phyloP scores from a whole-genome alignment of 352 stramenopile genomes.

The Pythium aphanidermatum region DNA sequence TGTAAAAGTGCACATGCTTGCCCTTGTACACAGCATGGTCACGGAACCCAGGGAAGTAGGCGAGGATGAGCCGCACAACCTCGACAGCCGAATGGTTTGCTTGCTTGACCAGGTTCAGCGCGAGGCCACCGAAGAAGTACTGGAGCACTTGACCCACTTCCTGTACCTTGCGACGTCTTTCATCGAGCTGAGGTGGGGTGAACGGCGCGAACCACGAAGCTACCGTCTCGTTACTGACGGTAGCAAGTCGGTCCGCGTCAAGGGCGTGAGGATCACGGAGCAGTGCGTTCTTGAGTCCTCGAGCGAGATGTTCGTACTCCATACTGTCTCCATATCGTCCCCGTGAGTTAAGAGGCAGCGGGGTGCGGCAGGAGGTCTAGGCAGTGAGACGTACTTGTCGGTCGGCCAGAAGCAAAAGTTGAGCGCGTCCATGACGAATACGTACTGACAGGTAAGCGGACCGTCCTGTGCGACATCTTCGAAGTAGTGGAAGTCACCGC shows the following conservation, averaged over 20 bases:
- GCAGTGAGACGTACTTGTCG: slow-evolving; percentile 29
- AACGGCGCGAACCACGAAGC: slow-evolving; percentile 63
- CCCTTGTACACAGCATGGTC: slow-evolving; percentile 82
- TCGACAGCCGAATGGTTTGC: slow-evolving; percentile 50
- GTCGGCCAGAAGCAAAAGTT: slow-evolving; percentile 92
- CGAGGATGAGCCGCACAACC: slow-evolving; percentile 55
- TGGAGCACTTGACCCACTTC: slow-evolving; percentile 50
- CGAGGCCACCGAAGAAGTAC: slow-evolving; percentile 37
- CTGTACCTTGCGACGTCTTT: slow-evolving; percentile 51
- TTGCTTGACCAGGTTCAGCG: slow-evolving; percentile 47
- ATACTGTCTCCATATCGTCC: too few species aligned
- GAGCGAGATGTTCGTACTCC: slow-evolving; percentile 85
- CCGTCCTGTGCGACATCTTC: slow-evolving; percentile 57
- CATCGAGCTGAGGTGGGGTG: slow-evolving; percentile 47
- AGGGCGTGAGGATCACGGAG: slow-evolving; percentile 45
- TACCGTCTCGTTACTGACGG: slow-evolving; percentile 36
- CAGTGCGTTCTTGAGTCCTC: slow-evolving; percentile 66
- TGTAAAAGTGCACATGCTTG: slow-evolving; percentile 86
- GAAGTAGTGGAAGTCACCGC: slow-evolving; percentile 79
- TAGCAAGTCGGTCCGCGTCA: slow-evolving; percentile 39
- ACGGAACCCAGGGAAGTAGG: slow-evolving; percentile 77
- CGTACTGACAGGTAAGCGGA: slow-evolving; percentile 78
- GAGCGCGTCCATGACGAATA: slow-evolving; percentile 85
- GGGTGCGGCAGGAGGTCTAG: slow-evolving; percentile 1
- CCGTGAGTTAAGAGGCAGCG: too few species aligned